phyloP scores from a whole-genome alignment of 768 basidiomycete species.

The Podaxis rugospora region DNA sequence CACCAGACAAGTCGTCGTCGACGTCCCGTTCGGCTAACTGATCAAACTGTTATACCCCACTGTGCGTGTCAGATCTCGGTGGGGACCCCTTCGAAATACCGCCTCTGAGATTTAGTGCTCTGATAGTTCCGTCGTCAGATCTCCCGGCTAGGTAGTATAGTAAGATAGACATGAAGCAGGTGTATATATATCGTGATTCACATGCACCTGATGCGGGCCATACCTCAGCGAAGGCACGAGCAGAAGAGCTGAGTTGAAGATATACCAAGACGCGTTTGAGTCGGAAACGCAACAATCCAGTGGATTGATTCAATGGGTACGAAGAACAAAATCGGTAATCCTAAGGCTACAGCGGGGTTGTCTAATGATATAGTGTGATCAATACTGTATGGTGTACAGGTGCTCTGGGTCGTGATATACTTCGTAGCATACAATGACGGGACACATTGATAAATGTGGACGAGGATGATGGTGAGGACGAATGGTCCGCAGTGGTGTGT shows the following conservation, averaged over 20 bases:
- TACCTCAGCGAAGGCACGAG: no score
- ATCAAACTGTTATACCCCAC: no score
- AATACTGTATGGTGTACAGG: not conserved
- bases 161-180: no score
- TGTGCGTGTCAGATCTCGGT: no score
- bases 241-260: no score
- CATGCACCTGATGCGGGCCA: no score
- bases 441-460: not conserved
- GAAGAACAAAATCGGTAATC: not conserved
- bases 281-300: not conserved
- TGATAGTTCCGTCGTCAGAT: no score
- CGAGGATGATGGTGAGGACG: not conserved
- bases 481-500: not conserved
- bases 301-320: not conserved
- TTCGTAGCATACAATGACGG: not conserved
- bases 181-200: no score
- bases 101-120: no score
- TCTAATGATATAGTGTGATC: not conserved
- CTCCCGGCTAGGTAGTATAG: no score
- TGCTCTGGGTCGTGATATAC: not conserved
- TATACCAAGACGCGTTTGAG: not conserved
- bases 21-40: no score
- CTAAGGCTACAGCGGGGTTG: constrained; percentile 1
- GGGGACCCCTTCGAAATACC: no score
- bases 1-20: not conserved